A percentile compares a stretch with the other conserved stretches of the same genome.
Evolutionary conservation across 169 alveolate genomes (phyloP).

Genomic region (Babesia bovis): DNA sequence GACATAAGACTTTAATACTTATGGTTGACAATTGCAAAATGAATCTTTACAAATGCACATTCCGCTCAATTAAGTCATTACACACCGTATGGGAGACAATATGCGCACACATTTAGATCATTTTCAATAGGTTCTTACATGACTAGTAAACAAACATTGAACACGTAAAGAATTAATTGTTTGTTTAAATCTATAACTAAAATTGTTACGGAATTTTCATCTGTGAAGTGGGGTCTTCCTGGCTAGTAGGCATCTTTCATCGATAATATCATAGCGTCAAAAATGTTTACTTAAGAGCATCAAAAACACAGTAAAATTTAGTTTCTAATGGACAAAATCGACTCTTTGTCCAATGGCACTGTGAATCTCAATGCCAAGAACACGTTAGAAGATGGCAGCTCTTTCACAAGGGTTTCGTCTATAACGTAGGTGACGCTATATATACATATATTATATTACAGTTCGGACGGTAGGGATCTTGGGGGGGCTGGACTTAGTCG

Average conservation of each 20-base stretch:
- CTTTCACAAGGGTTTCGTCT: conserved; percentile 13
- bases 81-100: background rate
- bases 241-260: background rate
- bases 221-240: conserved; percentile 25
- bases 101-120: no score
- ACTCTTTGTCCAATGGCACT: conserved; percentile 42
- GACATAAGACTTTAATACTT: no score
- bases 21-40: no score
- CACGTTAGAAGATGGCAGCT: background rate
- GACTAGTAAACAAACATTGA: background rate
- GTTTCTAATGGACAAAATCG: conserved; percentile 62
- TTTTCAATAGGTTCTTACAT: no score
- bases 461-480: background rate
- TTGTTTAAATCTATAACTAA: background rate
- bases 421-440: conserved; percentile 12
- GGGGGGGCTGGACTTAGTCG: background rate
- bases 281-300: conserved; percentile 20
- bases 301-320: no score
- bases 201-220: background rate
- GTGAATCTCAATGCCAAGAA: conserved; percentile 35
- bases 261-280: background rate
- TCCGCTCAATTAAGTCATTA: background rate
- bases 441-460: background rate
- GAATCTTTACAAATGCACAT: background rate
- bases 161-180: background rate